phyloP scores from a whole-genome alignment of 2,329 filamentous ascomycete genomes.

The Ophiobolus disseminans region DNA sequence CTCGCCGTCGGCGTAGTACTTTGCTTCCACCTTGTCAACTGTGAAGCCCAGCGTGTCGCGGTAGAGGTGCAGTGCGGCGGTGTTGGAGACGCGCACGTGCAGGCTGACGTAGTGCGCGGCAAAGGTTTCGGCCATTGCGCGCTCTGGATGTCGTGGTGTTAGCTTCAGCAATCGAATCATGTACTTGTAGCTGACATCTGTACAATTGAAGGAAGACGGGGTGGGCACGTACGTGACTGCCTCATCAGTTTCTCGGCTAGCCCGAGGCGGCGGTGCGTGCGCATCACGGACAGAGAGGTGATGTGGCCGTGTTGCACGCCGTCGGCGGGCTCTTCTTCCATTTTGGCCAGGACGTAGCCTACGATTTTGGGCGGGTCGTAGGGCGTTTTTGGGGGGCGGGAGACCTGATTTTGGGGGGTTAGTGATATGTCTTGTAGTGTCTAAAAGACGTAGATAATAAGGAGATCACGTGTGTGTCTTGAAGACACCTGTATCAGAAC shows the following conservation, averaged over 20 bases:
- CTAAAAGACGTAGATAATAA: too few species aligned
- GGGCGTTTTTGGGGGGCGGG: slow-evolving; percentile 75
- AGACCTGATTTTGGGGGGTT: slow-evolving; percentile 59
- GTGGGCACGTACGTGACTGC: slow-evolving; percentile 72
- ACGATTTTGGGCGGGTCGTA: slow-evolving; percentile 97
- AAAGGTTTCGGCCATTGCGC: slow-evolving; percentile 96
- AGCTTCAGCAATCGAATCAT: not conserved
- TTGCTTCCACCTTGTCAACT: slow-evolving; percentile 67
- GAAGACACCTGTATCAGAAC: too few species aligned
- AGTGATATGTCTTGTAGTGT: too few species aligned
- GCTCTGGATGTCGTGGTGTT: slow-evolving; percentile 61
- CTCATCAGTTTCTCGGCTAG: slow-evolving; percentile 98
- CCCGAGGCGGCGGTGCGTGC: slow-evolving; percentile 87
- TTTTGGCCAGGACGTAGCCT: slow-evolving; percentile 98
- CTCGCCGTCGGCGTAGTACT: slow-evolving; percentile 98
- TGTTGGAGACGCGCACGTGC: slow-evolving; percentile 94
- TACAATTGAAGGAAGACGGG: not conserved
- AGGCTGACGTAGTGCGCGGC: slow-evolving; percentile 91
- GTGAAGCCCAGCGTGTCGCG: slow-evolving; percentile 62
- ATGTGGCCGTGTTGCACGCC: slow-evolving; percentile 95
- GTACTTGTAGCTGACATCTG: too few species aligned
- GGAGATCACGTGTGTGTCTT: too few species aligned
- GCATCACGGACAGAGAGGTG: slow-evolving; percentile 93
- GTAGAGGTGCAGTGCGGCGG: slow-evolving; percentile 89
- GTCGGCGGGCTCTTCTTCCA: slow-evolving; percentile 96